Percentiles rank a stretch among this genome's conserved stretches.
Evolutionary conservation across 1,284 basidiomycete species (phyloP).

Genomic region (Inonotus hispidus): DNA sequence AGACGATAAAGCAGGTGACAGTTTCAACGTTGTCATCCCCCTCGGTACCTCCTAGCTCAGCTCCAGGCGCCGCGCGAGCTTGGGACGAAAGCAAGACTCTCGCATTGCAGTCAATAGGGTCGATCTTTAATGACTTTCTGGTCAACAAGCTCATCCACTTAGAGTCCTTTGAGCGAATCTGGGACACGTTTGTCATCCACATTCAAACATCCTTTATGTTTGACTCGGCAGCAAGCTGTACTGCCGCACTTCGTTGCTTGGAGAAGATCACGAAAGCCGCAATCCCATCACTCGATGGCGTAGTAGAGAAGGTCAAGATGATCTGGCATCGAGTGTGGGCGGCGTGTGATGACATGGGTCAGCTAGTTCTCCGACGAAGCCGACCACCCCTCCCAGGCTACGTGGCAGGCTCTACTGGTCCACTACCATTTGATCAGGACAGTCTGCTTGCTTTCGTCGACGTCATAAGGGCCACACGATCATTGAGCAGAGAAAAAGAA

Average conservation of each 20-base stretch:
- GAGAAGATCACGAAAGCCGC: constrained; percentile 69
- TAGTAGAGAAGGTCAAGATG: constrained; percentile 40
- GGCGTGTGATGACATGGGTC: constrained; percentile 66
- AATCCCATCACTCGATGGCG: constrained; percentile 35
- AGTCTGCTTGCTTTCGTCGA: constrained; percentile 79
- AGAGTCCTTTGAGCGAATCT: constrained; percentile 62
- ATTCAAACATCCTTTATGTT: constrained; percentile 64
- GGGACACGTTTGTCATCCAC: constrained; percentile 67
- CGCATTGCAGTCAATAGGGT: constrained; percentile 79
- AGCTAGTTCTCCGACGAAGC: constrained; percentile 37
- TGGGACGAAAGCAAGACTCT: constrained; percentile 90
- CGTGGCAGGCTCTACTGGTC: constrained; percentile 17
- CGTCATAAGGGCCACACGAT: constrained; percentile 57
- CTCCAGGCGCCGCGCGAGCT: constrained; percentile 28
- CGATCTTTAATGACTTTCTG: constrained; percentile 79
- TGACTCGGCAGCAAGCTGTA: constrained; percentile 66
- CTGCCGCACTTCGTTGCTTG: constrained; percentile 76
- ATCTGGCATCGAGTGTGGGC: constrained; percentile 64
- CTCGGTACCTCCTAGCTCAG: constrained; percentile 15
- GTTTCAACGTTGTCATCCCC: constrained; percentile 15
- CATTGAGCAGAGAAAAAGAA: constrained; percentile 41
- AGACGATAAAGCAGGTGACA: constrained; percentile 42
- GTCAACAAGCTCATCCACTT: constrained; percentile 68
- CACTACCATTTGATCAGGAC: constrained; percentile 75
- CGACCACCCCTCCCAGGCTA: constrained; percentile 22